Base-by-base conservation (phyloP, 179 eudicot genomes). In the Corrigiola litoralis region DNA sequence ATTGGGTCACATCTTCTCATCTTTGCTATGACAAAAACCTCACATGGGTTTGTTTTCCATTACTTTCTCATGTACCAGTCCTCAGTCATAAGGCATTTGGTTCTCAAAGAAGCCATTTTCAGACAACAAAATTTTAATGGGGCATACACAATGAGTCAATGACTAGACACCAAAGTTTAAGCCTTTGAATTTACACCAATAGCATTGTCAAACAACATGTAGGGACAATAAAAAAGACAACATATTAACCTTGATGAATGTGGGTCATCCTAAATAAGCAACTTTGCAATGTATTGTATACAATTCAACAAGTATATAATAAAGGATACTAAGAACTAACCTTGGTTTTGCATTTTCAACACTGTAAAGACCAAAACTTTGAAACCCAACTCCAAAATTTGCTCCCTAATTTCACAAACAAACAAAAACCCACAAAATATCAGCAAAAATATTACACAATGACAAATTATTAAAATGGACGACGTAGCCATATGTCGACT, bases 11-110 rank as follows among this genome's bases (percentile, higher is more conserved):
- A n/a, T 37, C 28, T 34, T 10, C 58, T 36, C 31, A 33, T 14
- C 29, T 45, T 71, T 37, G 46, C 38, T 3, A 58, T 28, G 6
- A 56, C 4, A 65, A 28, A 48, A 32, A 17, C 61, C 28, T 49
- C 50, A 70, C 61, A 58, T 47, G 60, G 67, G 66, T 49, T 60
- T 58, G 59, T 49, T 48, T 28, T 41, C 52, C 32, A 14, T 57
- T 52, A 1, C 10, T 36, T 17, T 48, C 50, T 18, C 46, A 27
- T 27, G 21, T 46, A 18, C 21, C 11, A 44, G 27, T 65, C 7
- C 17, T 14, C 29, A 8, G 13, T 12, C 11, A 38, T 38, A 12
- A 38, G 13, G 34, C 41, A 62, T 47, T 29, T 9, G 52, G 38
- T 12, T 31, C 29, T 21, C 32, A 21, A 55, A 32, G 42, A 32